Percentiles rank a stretch among this genome's conserved stretches.
Conservation (phyloP, 1,139 yeast species). For the Yamadazyma friedrichii region DNA sequence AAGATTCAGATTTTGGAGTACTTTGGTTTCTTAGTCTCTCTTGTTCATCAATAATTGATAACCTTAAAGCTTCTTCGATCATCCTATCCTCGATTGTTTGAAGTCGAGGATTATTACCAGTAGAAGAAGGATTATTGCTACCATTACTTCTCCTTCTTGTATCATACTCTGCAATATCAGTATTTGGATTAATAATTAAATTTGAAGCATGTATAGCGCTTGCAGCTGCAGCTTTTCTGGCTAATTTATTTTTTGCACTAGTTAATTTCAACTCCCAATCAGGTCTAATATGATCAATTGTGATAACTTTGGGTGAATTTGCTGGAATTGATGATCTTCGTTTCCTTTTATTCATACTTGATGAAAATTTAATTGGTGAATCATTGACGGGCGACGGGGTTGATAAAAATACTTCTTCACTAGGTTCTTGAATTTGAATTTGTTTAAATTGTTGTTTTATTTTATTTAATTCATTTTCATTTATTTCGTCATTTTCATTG, state of each 20-base stretch:
- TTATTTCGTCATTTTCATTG: not conserved
- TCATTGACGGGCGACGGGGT: conserved; percentile 8
- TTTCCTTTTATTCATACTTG: conserved; percentile 4
- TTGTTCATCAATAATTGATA: conserved; percentile 70
- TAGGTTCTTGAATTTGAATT: conserved; percentile 1
- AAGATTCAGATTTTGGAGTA: conserved; percentile 1
- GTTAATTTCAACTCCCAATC: conserved; percentile 83
- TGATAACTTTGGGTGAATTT: conserved; percentile 62
- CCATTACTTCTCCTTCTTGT: conserved; percentile 19
- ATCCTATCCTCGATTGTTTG: conserved; percentile 64
- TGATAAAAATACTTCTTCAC: conserved; percentile 15
- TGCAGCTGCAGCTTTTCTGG: conserved; percentile 89
- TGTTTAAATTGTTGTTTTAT: not conserved
- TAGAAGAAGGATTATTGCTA: conserved; percentile 7
- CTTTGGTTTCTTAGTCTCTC: conserved; percentile 37
- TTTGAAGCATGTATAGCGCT: conserved; percentile 89
- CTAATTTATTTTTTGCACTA: conserved; percentile 72
- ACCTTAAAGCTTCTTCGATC: conserved; percentile 80
- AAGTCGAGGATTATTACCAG: conserved; percentile 13
- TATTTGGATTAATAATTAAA: conserved; percentile 40
- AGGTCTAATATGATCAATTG: conserved; percentile 82
- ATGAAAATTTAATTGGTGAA: conserved; percentile 1
- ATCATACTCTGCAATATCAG: conserved; percentile 19
- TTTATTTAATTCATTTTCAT: not conserved
- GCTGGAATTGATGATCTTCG: conserved; percentile 55